Percentiles rank a stretch among this genome's conserved stretches.
Evolutionary conservation across 371 early-diverging fungal species (phyloP).

Genomic region (Mucor ambiguus): DNA sequence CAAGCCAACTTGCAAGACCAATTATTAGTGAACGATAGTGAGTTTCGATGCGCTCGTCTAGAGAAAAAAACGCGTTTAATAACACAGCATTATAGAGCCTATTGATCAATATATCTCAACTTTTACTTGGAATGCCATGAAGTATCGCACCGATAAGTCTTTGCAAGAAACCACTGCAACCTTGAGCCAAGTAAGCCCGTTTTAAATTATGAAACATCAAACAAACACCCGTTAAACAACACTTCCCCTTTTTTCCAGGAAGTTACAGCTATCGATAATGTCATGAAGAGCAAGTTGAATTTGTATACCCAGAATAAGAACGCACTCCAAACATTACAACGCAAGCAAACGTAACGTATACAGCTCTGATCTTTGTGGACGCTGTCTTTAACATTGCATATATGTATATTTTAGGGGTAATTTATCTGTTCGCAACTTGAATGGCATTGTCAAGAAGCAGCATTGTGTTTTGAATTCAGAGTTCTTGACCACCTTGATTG

Average conservation of each 20-base stretch:
- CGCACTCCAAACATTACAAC: constrained; percentile 74
- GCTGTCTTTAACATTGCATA: neutral
- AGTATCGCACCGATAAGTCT: constrained; percentile 92
- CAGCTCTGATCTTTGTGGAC: neutral
- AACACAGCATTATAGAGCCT: constrained; percentile 53
- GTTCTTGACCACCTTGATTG: constrained; percentile 87
- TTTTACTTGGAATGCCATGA: constrained; percentile 96
- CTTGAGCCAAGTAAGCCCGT: constrained; percentile 53
- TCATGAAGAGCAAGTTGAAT: constrained; percentile 86
- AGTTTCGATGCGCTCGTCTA: constrained; percentile 10
- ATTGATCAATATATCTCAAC: constrained; percentile 82
- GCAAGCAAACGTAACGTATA: constrained; percentile 74
- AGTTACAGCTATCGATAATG: constrained; percentile 80
- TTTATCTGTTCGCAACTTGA: constrained; percentile 83
- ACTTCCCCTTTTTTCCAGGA: constrained; percentile 57
- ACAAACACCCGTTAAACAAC: constrained; percentile 1
- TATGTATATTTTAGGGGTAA: constrained; percentile 72
- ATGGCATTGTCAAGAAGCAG: constrained; percentile 88
- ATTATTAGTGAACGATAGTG: constrained; percentile 87
- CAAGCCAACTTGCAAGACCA: constrained; percentile 43
- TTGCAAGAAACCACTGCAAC: constrained; percentile 82
- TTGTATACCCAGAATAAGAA: constrained; percentile 83
- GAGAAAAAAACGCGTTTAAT: neutral
- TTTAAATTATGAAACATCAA: constrained; percentile 9
- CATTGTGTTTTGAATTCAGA: constrained; percentile 92